Percentiles rank a stretch among this genome's conserved stretches.
phyloP scores from a whole-genome alignment of 768 basidiomycete genomes.

The Tulasnella sp. region DNA sequence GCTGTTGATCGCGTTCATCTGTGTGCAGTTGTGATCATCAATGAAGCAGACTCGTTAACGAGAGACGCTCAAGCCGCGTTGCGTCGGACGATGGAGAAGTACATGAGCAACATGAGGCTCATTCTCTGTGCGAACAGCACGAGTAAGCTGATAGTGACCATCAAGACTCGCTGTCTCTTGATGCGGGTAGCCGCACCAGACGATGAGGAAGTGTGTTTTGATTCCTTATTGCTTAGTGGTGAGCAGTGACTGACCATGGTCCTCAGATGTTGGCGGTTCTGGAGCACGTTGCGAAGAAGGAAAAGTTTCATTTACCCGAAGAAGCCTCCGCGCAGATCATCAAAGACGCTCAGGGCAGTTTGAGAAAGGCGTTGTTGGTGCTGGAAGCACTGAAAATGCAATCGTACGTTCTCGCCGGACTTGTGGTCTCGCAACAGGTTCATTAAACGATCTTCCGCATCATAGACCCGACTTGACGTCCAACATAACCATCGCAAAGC shows the following conservation, averaged over 20 bases:
- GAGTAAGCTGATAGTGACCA: slow-evolving; percentile 89
- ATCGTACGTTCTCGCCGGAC: slow-evolving; percentile 44
- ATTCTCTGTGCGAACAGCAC: slow-evolving; percentile 96
- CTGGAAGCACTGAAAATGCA: slow-evolving; percentile 97
- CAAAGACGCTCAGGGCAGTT: slow-evolving; percentile 73
- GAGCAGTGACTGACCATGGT: not conserved
- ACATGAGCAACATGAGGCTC: slow-evolving; percentile 94
- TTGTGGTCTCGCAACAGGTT: not conserved
- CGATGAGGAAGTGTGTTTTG: slow-evolving; percentile 61
- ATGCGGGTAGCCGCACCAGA: slow-evolving; percentile 86
- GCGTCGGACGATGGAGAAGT: slow-evolving; percentile 98
- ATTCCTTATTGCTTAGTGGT: not conserved
- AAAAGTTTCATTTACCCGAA: slow-evolving; percentile 68
- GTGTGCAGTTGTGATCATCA: slow-evolving; percentile 82
- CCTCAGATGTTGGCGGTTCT: slow-evolving; percentile 71
- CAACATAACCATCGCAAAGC: slow-evolving; percentile 74
- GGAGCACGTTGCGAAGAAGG: slow-evolving; percentile 64
- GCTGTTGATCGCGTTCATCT: not conserved
- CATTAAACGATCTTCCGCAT: not conserved
- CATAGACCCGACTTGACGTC: slow-evolving; percentile 72
- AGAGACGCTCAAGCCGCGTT: slow-evolving; percentile 96
- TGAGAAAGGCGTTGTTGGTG: slow-evolving; percentile 89
- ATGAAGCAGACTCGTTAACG: slow-evolving; percentile 89
- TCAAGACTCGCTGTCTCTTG: slow-evolving; percentile 88
- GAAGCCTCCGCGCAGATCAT: slow-evolving; percentile 67